Evolutionary conservation across 768 basidiomycete species (phyloP).

Genomic region (Baorangia bicolor): DNA sequence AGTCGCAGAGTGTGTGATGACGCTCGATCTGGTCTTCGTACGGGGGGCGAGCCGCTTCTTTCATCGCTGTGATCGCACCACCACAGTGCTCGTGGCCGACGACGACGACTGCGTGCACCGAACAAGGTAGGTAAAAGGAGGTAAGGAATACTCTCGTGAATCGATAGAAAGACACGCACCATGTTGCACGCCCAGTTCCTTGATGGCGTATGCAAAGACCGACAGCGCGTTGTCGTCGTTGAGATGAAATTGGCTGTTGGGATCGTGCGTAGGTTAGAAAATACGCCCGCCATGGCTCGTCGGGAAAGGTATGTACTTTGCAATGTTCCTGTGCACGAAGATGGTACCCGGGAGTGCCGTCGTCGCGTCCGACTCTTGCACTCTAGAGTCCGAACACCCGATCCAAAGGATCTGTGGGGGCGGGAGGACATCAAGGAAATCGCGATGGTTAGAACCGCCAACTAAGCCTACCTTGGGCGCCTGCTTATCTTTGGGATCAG

Average conservation of each 20-base stretch:
- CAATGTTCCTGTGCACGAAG: conserved; percentile 85
- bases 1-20: conserved; percentile 13
- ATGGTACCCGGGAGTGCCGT: conserved; percentile 72
- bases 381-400: conserved; percentile 82
- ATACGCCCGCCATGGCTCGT: background rate
- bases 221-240: conserved; percentile 69
- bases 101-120: conserved; percentile 56
- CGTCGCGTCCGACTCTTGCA: conserved; percentile 75
- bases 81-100: conserved; percentile 86
- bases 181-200: conserved; percentile 65
- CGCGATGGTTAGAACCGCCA: background rate
- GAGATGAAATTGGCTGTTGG: conserved; percentile 62
- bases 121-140: background rate
- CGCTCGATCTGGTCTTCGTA: background rate
- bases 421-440: background rate
- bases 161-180: conserved; percentile 44
- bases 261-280: background rate
- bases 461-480: conserved; percentile 19
- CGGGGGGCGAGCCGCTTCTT: background rate
- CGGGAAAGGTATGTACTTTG: conserved; percentile 57
- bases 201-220: conserved; percentile 72
- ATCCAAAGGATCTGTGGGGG: conserved; percentile 65
- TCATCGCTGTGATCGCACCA: conserved; percentile 51
- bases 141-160: too few relatives aligned
- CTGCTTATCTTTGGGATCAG: conserved; percentile 8